Evolutionary conservation across 78 protist genomes (phyloP).

Genomic region (Dictyostelium firmibasis): DNA sequence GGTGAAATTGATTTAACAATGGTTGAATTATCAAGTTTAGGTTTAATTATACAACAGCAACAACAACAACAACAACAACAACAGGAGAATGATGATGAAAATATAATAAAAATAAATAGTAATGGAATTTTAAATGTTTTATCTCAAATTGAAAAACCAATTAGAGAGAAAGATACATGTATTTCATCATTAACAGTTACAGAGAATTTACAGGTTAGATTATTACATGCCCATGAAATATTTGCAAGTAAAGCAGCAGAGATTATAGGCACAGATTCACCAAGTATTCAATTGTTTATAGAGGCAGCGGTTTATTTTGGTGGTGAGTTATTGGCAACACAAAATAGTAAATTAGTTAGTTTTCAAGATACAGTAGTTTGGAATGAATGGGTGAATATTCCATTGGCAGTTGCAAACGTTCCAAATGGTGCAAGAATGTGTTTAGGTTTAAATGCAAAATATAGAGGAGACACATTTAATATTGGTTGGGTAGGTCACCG

Average conservation of each 20-base stretch:
- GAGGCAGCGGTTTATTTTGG: slow-evolving; percentile 61
- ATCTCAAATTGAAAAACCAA: neutral
- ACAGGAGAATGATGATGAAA: neutral
- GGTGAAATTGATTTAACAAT: slow-evolving; percentile 70
- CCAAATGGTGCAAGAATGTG: slow-evolving; percentile 60
- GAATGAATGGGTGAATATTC: slow-evolving; percentile 69
- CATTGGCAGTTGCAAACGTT: slow-evolving; percentile 14
- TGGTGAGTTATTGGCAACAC: slow-evolving; percentile 27
- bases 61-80: neutral
- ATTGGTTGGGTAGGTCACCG: slow-evolving; percentile 75
- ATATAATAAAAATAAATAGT: neutral
- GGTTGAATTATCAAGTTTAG: slow-evolving; percentile 1
- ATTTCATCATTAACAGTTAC: neutral
- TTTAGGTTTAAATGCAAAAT: slow-evolving; percentile 28
- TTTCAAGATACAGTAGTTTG: slow-evolving; percentile 71
- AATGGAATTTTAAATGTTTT: neutral
- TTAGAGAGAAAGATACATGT: neutral
- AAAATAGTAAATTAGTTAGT: neutral
- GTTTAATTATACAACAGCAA: neutral
- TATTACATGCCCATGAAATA: slow-evolving; percentile 69
- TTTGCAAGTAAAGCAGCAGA: neutral
- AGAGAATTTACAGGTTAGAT: slow-evolving; percentile 35
- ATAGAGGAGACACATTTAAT: neutral
- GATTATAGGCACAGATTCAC: slow-evolving; percentile 16
- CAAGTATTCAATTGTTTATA: slow-evolving; percentile 19